Evolutionary conservation across 495 filamentous ascomycete species (phyloP).

Genomic region (Stereocaulon alpinum): DNA sequence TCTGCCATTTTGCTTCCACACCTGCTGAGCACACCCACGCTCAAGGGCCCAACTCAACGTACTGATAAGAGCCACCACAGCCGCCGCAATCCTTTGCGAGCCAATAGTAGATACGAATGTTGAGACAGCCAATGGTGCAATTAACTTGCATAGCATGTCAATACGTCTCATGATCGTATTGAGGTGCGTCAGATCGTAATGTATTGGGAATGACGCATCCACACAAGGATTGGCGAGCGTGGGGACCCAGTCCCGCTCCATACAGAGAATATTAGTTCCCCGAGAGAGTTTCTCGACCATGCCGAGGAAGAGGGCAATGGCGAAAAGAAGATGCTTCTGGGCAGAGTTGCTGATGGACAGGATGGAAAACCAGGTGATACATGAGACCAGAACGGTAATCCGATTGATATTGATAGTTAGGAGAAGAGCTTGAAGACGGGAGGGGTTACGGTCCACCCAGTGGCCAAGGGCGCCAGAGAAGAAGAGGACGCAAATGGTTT

Average conservation of each 20-base stretch:
- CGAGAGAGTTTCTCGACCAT: conserved; percentile 38
- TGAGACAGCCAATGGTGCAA: conserved; percentile 48
- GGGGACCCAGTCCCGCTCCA: conserved; percentile 48
- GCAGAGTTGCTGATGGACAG: conserved; percentile 13
- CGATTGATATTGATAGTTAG: conserved; percentile 36
- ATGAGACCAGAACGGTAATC: conserved; percentile 32
- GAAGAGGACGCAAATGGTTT: conserved; percentile 27
- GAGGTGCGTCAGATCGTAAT: conserved; percentile 33
- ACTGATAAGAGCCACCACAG: conserved; percentile 34
- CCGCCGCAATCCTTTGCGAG: conserved; percentile 39
- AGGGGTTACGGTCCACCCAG: conserved; percentile 34
- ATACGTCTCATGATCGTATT: conserved; percentile 59
- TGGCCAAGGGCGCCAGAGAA: conserved; percentile 32
- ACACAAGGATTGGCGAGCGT: conserved; percentile 23
- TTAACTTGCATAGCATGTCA: conserved; percentile 58
- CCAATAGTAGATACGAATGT: conserved; percentile 34
- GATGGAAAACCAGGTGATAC: conserved; percentile 28
- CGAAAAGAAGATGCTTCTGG: conserved; percentile 29
- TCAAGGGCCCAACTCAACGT: conserved; percentile 9
- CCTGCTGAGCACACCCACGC: not conserved
- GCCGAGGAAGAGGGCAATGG: conserved; percentile 31
- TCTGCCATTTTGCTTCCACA: conserved; percentile 3
- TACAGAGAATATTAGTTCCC: conserved; percentile 40
- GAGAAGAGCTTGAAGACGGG: conserved; percentile 34
- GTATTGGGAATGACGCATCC: conserved; percentile 11